A percentile compares a stretch with the other conserved stretches of the same genome.
Evolutionary conservation across 139 green algal genomes (phyloP).

Genomic region (Chlamydomonas incerta): DNA sequence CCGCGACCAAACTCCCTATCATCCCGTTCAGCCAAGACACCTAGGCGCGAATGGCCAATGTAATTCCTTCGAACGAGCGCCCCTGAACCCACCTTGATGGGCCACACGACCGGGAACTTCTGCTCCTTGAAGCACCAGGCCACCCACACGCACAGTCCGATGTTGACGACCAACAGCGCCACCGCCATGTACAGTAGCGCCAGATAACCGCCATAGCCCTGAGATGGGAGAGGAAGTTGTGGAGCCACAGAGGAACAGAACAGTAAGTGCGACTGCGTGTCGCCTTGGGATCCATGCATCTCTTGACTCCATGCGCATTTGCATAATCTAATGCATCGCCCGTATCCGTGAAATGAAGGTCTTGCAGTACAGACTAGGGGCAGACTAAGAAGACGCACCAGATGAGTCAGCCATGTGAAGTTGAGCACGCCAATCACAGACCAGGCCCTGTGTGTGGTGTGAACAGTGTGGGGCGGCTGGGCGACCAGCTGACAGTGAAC

Average conservation of each 20-base stretch:
- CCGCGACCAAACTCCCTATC: too few relatives aligned
- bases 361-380: too few relatives aligned
- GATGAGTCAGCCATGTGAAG: neutral
- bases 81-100: constrained; percentile 32
- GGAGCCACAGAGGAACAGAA: neutral
- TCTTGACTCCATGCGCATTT: too few relatives aligned
- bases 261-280: neutral
- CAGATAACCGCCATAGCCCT: constrained; percentile 38
- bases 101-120: constrained; percentile 42
- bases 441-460: neutral
- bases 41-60: too few relatives aligned
- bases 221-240: too few relatives aligned
- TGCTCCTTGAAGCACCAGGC: constrained; percentile 44
- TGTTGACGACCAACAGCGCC: constrained; percentile 14
- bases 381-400: too few relatives aligned
- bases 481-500: too few relatives aligned
- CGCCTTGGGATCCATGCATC: neutral
- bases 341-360: too few relatives aligned
- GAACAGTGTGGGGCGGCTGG: too few relatives aligned
- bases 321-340: too few relatives aligned
- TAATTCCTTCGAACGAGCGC: too few relatives aligned
- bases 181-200: constrained; percentile 44
- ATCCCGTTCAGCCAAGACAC: too few relatives aligned
- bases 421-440: neutral
- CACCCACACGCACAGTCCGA: constrained; percentile 48